Evolutionary conservation across 495 filamentous ascomycete species (phyloP).

Genomic region (Talaromyces trachyspermus): DNA sequence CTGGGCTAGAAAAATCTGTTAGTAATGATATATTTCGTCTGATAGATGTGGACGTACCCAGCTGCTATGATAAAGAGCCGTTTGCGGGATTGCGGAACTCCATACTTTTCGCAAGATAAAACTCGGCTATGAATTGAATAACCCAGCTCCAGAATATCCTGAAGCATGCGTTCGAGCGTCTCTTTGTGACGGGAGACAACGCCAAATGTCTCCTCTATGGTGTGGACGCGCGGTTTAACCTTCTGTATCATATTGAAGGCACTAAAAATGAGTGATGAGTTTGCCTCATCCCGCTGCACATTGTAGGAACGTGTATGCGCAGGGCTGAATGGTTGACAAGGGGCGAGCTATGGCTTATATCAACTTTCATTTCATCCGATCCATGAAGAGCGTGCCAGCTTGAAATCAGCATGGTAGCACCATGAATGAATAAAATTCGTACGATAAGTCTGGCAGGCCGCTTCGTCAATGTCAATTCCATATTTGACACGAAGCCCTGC

Average conservation of each 20-base stretch:
- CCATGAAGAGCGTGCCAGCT: slow-evolving; percentile 22
- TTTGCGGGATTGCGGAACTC: slow-evolving; percentile 50
- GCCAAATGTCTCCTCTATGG: slow-evolving; percentile 79
- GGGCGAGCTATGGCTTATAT: slow-evolving; percentile 79
- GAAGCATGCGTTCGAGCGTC: slow-evolving; percentile 53
- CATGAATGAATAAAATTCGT: slow-evolving; percentile 55
- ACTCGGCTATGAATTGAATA: slow-evolving; percentile 63
- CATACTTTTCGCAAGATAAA: slow-evolving; percentile 49
- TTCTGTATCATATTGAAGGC: slow-evolving; percentile 51
- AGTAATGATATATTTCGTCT: slow-evolving; percentile 13
- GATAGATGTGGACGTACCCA: slow-evolving; percentile 43
- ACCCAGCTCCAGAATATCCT: slow-evolving; percentile 54
- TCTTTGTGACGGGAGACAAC: slow-evolving; percentile 40
- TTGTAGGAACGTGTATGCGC: slow-evolving; percentile 54
- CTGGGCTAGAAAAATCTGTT: slow-evolving; percentile 45
- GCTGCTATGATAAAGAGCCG: slow-evolving; percentile 74
- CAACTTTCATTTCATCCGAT: slow-evolving; percentile 39
- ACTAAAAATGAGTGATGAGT: slow-evolving; percentile 63
- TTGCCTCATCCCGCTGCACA: slow-evolving; percentile 62
- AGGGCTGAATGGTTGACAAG: slow-evolving; percentile 76
- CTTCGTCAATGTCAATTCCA: slow-evolving; percentile 52
- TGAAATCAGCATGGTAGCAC: slow-evolving; percentile 17
- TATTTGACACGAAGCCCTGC: slow-evolving; percentile 55
- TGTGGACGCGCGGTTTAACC: slow-evolving; percentile 62
- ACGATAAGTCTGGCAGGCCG: slow-evolving; percentile 50